Evolutionary conservation across 2,329 filamentous ascomycete genomes (phyloP).

Genomic region (Ceratocystiopsis minuta): DNA sequence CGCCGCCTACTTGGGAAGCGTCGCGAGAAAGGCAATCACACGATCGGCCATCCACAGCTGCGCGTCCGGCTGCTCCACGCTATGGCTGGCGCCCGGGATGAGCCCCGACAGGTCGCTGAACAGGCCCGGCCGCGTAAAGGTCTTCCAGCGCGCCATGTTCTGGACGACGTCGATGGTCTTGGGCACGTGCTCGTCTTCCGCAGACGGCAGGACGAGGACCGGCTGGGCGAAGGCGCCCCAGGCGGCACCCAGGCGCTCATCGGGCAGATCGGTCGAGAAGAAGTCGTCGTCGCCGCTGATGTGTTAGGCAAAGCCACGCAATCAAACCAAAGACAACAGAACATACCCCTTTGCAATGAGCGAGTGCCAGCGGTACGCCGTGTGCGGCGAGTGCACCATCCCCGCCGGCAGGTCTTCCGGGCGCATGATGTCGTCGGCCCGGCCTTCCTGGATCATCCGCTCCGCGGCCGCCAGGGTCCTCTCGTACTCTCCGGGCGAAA

Average conservation of each 20-base stretch:
- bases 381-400: constrained; percentile 26
- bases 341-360: constrained; percentile 22
- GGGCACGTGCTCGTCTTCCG: constrained; percentile 48
- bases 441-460: constrained; percentile 35
- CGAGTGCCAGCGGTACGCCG: constrained; percentile 34
- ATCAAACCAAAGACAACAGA: neutral
- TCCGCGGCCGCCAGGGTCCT: constrained; percentile 29
- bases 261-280: constrained; percentile 61
- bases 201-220: constrained; percentile 47
- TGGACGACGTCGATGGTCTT: constrained; percentile 34
- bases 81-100: constrained; percentile 35
- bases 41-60: constrained; percentile 31
- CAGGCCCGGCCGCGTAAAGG: constrained; percentile 21
- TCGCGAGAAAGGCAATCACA: constrained; percentile 27
- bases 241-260: constrained; percentile 35
- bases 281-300: constrained; percentile 64
- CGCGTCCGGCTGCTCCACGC: constrained; percentile 26
- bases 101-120: constrained; percentile 32
- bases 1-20: constrained; percentile 6
- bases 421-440: constrained; percentile 35
- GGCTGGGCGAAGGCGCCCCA: constrained; percentile 47
- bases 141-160: constrained; percentile 39
- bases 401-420: constrained; percentile 21
- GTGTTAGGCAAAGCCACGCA: neutral
- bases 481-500: constrained; percentile 25